Conservation (phyloP, 768 basidiomycete genomes). For the Vishniacozyma victoriae region DNA sequence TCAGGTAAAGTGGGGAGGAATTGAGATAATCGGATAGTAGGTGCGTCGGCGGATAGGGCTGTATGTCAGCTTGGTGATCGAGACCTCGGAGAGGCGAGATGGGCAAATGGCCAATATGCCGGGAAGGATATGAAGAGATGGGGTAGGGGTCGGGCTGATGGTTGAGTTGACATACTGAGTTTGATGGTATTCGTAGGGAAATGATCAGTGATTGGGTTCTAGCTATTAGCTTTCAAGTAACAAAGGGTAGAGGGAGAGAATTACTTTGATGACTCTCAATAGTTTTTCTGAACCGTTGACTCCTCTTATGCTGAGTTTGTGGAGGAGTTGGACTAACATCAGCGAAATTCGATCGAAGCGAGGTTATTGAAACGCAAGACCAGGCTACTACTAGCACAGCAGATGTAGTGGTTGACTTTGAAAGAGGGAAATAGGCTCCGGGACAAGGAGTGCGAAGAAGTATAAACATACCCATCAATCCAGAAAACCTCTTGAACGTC, state of each 20-base stretch:
- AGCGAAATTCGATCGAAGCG: too few relatives aligned
- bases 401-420: background rate
- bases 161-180: constrained; percentile 67
- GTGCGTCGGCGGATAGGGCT: constrained; percentile 91
- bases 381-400: background rate
- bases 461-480: constrained; percentile 76
- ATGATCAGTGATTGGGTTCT: constrained; percentile 94
- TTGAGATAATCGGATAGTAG: constrained; percentile 67
- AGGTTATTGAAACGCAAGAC: too few relatives aligned
- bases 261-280: constrained; percentile 90
- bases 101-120: background rate
- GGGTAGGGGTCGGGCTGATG: background rate
- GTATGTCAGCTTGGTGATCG: constrained; percentile 1
- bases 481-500: constrained; percentile 97
- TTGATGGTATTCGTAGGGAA: constrained; percentile 92
- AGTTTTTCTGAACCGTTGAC: constrained; percentile 96
- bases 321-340: constrained; percentile 79
- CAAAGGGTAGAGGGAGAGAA: constrained; percentile 15
- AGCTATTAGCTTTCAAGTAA: background rate
- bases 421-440: background rate
- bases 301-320: constrained; percentile 89
- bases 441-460: background rate
- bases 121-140: background rate
- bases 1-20: constrained; percentile 80
- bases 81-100: background rate